Evolutionary conservation across 768 basidiomycete species (phyloP), one percentile per base, ranked within the genome.

Genomic region (Lactarius psammicola): DNA sequence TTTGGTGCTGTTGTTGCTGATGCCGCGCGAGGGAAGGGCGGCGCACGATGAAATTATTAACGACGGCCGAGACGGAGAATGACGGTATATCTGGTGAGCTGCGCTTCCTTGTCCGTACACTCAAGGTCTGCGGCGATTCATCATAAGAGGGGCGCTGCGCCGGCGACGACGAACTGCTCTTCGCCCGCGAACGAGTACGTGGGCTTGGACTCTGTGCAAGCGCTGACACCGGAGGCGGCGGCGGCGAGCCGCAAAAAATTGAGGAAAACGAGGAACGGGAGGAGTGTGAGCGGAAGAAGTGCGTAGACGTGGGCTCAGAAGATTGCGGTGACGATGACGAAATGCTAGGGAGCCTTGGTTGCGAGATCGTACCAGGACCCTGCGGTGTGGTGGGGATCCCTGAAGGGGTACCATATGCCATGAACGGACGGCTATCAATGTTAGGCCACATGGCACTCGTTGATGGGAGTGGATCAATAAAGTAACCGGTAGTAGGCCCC

Each of bases 311-410:
- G 2, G 83, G 82, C 23, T 83, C 78, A 51, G 86, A 85, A 3
- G 83, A 84, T 56, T 81, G 79, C 7, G 87, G 85, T 1, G 87
- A 89, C 0, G 88, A 85, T 0, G 88, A 85, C 0, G 87, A 85
- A 7, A 80, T 81, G 66, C 82, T 83, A 0, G 80, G 80, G 18
- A 80, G 76, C 2, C 75, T 66, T 20, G 60, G 46, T 6, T 62
- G 56, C 17, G 44, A 23, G 10, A 4, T 11, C 18, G 34, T 36
- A 30, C 34, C 30, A 13, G 42, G 36, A 26, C 44, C 55, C n/a
- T 51, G 55, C 34, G 17, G 33, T 8, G 46, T 31, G 23, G 26
- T 4, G 3, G n/a, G 46, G 44, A 26, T 18, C 65, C 7, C 71
- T 67, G 69, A 23, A 36, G 70, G 70, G 10, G 58, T 62, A 56